These are phyloP conservation scores for Typha latifolia DNA, from an alignment of 176 grass and related monocot species.

Conservation along the genomic window DNA sequence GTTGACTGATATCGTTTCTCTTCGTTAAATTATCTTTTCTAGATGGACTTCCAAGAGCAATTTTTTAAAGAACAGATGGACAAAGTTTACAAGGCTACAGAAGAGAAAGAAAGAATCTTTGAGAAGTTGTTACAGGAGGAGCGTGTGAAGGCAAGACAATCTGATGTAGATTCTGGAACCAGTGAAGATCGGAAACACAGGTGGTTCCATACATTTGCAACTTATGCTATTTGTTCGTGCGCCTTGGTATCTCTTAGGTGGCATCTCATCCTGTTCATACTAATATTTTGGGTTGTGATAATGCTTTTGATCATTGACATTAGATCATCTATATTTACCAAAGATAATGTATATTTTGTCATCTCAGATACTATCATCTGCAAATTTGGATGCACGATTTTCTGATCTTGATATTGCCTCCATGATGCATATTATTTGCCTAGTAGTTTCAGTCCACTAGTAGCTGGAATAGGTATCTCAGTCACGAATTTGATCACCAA, in stretches of 20 bases:
- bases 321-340: neutral
- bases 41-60: conserved; percentile 69
- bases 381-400: neutral
- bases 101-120: conserved; percentile 52
- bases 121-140: conserved; percentile 55
- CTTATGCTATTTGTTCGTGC: neutral
- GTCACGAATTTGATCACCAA: too few relatives aligned
- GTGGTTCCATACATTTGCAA: conserved; percentile 15
- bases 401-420: neutral
- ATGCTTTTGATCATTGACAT: neutral
- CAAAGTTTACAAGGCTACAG: conserved; percentile 38
- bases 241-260: neutral
- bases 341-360: neutral
- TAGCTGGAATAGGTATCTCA: too few relatives aligned
- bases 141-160: conserved; percentile 42
- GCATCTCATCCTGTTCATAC: neutral
- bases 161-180: conserved; percentile 42
- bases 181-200: conserved; percentile 41
- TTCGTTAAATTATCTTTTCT: conserved; percentile 10
- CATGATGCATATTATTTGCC: too few relatives aligned
- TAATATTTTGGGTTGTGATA: neutral
- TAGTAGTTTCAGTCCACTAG: too few relatives aligned
- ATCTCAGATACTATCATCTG: neutral
- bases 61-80: conserved; percentile 75
- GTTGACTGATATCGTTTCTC: neutral